phyloP scores from a whole-genome alignment of 768 basidiomycete genomes.

The Lactifluus echinatus region DNA sequence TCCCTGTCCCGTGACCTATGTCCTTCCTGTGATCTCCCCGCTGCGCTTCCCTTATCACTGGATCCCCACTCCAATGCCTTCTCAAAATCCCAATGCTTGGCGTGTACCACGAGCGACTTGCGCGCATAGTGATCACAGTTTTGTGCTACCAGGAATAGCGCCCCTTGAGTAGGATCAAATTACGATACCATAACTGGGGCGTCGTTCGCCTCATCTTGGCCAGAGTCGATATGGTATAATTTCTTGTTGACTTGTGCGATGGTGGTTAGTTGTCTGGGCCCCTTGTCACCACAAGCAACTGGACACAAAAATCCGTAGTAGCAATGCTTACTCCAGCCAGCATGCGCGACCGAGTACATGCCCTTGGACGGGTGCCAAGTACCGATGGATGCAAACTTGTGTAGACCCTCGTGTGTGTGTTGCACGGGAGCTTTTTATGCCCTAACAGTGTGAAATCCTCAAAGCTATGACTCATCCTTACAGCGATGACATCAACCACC shows the following conservation, averaged over 20 bases:
- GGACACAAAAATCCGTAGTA: not conserved
- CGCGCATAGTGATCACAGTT: conserved; percentile 93
- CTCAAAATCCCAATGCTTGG: conserved; percentile 91
- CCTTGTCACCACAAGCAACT: conserved; percentile 6
- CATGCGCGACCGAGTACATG: conserved; percentile 99
- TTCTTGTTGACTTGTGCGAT: conserved; percentile 98
- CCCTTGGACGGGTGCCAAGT: conserved; percentile 99
- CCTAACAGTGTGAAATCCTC: conserved; percentile 99
- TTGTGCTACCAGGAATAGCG: conserved; percentile 90
- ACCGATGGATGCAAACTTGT: conserved; percentile 98
- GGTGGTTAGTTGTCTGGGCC: conserved; percentile 80
- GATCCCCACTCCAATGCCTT: too few relatives aligned
- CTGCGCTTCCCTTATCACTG: too few relatives aligned
- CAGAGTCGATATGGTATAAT: conserved; percentile 89
- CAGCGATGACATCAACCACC: conserved; percentile 92
- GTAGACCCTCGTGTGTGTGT: conserved; percentile 99
- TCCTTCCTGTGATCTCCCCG: too few relatives aligned
- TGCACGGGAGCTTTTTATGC: conserved; percentile 97
- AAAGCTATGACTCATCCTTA: conserved; percentile 99
- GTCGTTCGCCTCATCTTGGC: conserved; percentile 68
- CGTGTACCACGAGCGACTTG: conserved; percentile 96
- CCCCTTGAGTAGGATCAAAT: conserved; percentile 97
- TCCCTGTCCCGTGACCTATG: too few relatives aligned
- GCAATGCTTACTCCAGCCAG: conserved; percentile 85
- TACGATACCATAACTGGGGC: conserved; percentile 99